Conservation (phyloP, 345 rosid genomes). For the Gossypium herbaceum region DNA sequence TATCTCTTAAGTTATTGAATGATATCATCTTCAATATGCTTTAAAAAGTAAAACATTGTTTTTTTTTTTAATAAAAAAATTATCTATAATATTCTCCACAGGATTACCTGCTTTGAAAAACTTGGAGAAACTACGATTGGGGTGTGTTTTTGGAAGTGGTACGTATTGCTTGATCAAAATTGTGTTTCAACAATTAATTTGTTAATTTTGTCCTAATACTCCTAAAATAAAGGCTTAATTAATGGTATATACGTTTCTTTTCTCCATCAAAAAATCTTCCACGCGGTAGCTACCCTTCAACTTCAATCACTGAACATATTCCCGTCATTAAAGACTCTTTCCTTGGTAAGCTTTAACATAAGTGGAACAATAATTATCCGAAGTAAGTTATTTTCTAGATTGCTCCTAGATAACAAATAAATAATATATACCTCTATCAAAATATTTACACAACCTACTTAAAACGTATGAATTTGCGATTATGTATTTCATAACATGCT, state of each 20-base stretch:
- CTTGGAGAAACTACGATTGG: not conserved
- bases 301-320: not conserved
- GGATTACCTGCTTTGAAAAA: not conserved
- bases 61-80: too few species aligned
- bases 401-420: not conserved
- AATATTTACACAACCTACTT: too few species aligned
- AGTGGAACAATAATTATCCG: not conserved
- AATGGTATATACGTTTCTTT: too few species aligned
- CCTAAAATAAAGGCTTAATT: not conserved
- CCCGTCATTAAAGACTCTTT: not conserved
- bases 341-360: not conserved
- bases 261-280: not conserved
- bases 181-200: not conserved
- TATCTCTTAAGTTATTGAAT: not conserved
- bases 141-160: fast-evolving
- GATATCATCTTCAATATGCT: not conserved
- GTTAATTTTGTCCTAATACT: not conserved
- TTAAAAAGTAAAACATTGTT: too few species aligned
- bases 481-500: too few species aligned
- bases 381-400: not conserved
- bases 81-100: not conserved
- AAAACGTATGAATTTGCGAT: too few species aligned
- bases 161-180: not conserved
- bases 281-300: not conserved
- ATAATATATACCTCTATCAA: too few species aligned